These are phyloP conservation scores for Asclepias syriaca DNA, from an alignment of 257 asterid species.

Conservation along the genomic window DNA sequence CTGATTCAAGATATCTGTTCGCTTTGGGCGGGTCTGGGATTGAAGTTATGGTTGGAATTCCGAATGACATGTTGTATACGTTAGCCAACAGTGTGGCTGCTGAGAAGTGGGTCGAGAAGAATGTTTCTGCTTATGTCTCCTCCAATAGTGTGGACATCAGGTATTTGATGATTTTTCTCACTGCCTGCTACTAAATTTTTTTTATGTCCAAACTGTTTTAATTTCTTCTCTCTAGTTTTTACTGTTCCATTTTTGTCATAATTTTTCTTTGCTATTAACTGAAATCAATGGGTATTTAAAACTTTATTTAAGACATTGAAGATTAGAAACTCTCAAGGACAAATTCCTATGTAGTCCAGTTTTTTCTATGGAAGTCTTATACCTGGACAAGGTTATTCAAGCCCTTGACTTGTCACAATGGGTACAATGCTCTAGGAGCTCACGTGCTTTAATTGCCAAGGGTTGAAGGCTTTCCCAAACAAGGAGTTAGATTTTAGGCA, in stretches of 20 bases:
- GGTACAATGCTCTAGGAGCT: no score
- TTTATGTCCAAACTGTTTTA: background rate
- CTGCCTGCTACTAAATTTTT: background rate
- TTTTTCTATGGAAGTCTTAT: no score
- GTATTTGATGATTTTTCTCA: constrained; percentile 25
- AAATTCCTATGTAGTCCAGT: background rate
- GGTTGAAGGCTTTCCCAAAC: no score
- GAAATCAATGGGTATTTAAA: background rate
- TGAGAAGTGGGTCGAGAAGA: constrained; percentile 77
- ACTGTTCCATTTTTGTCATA: background rate
- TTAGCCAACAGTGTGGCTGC: constrained; percentile 75
- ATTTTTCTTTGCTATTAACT: background rate
- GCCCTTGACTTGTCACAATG: no score
- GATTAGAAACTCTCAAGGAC: background rate
- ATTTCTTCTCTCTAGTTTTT: background rate
- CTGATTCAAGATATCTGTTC: constrained; percentile 46
- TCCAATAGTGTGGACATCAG: constrained; percentile 75
- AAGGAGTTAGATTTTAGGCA: no score
- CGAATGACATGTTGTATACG: constrained; percentile 66
- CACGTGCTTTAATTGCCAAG: no score
- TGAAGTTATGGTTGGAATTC: constrained; percentile 94
- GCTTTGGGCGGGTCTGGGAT: constrained; percentile 82
- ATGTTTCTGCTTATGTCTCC: constrained; percentile 67
- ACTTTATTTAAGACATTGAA: background rate
- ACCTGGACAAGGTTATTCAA: no score